Conservation (phyloP, 768 basidiomycete genomes). For the Serendipita sp. region DNA sequence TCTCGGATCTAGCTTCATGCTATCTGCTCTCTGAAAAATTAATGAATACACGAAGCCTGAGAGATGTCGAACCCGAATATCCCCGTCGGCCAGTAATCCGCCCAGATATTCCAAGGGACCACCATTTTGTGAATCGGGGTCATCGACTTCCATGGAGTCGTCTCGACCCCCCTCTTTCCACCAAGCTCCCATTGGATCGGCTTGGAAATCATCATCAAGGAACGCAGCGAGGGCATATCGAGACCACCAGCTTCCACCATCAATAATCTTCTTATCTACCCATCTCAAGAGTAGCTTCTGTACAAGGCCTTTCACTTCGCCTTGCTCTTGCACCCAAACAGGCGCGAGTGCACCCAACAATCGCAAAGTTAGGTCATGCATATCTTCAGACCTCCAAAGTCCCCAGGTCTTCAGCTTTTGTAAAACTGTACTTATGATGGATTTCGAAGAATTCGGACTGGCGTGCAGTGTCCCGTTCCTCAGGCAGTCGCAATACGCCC, state of each 20-base stretch:
- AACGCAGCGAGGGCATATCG: neutral
- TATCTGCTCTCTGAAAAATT: conserved; percentile 35
- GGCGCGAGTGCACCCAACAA: conserved; percentile 48
- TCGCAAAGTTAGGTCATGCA: conserved; percentile 39
- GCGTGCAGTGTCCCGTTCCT: conserved; percentile 40
- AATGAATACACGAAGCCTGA: conserved; percentile 39
- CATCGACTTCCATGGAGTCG: conserved; percentile 15
- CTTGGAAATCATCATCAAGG: neutral
- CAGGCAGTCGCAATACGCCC: conserved; percentile 38
- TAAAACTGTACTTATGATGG: conserved; percentile 37
- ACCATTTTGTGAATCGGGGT: conserved; percentile 17
- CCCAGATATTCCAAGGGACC: conserved; percentile 36
- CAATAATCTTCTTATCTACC: neutral
- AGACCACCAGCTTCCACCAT: conserved; percentile 1
- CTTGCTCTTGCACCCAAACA: conserved; percentile 33
- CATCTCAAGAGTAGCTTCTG: neutral
- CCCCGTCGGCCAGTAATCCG: conserved; percentile 43
- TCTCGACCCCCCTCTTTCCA: conserved; percentile 1
- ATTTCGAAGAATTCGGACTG: conserved; percentile 31
- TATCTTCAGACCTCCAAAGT: conserved; percentile 34
- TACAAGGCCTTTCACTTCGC: neutral
- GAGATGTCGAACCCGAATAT: conserved; percentile 74
- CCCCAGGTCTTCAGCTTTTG: conserved; percentile 37
- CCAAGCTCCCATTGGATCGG: neutral
- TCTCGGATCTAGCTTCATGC: conserved; percentile 18